Evolutionary conservation across 2,329 filamentous ascomycete species (phyloP).

Genomic region (Botryotinia globosa): DNA sequence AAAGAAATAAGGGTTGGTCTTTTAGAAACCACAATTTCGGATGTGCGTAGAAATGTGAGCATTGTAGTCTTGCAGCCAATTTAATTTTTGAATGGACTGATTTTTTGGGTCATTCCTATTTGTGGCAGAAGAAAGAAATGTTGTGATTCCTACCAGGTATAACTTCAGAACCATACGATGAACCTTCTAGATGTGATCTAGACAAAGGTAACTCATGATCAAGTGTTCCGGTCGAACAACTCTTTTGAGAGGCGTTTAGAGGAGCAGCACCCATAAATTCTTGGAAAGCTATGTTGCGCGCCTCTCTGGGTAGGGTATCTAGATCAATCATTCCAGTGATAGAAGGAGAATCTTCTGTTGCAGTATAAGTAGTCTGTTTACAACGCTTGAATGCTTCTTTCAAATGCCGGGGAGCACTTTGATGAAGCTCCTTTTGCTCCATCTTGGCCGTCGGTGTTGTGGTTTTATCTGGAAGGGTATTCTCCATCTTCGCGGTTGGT

Average conservation of each 20-base stretch:
- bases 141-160: slow-evolving; percentile 60
- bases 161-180: slow-evolving; percentile 51
- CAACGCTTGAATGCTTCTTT: slow-evolving; percentile 70
- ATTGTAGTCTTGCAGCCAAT: neutral
- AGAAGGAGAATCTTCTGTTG: neutral
- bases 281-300: neutral
- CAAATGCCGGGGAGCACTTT: slow-evolving; percentile 70
- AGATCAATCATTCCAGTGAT: neutral
- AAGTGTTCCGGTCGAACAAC: neutral
- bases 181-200: neutral
- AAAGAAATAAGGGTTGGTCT: neutral
- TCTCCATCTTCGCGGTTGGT: neutral
- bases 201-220: neutral
- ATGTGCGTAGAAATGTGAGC: neutral
- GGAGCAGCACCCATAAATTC: neutral
- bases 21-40: neutral
- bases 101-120: neutral
- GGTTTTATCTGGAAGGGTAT: neutral
- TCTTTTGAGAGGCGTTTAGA: neutral
- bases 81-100: neutral
- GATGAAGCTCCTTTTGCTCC: slow-evolving; percentile 64
- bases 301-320: neutral
- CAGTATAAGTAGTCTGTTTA: slow-evolving; percentile 23
- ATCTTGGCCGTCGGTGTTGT: neutral
- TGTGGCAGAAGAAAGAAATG: slow-evolving; percentile 1